Conservation (phyloP, 2,329 filamentous ascomycete genomes). For the Claviceps pazoutovae region DNA sequence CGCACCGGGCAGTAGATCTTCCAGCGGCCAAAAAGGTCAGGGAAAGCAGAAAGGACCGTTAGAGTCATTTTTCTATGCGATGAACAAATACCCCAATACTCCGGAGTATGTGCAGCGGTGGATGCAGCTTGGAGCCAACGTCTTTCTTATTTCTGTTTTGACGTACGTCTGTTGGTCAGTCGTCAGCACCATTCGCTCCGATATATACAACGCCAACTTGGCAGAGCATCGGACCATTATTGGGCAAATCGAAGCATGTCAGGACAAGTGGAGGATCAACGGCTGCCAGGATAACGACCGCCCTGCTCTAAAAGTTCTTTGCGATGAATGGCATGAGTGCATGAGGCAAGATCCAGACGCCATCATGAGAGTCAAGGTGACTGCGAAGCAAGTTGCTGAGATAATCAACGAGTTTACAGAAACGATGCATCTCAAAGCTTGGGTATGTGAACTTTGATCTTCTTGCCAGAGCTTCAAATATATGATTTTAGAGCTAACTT, state of each 20-base stretch:
- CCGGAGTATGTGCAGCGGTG: constrained; percentile 46
- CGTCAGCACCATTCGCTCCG: constrained; percentile 55
- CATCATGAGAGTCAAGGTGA: constrained; percentile 67
- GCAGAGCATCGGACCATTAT: constrained; percentile 55
- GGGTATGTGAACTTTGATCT: constrained; percentile 26
- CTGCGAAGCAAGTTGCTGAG: constrained; percentile 75
- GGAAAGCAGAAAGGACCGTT: constrained; percentile 14
- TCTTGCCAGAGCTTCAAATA: no score
- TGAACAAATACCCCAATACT: constrained; percentile 44
- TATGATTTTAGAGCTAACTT: neutral
- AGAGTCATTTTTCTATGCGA: constrained; percentile 34
- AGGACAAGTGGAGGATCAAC: constrained; percentile 61
- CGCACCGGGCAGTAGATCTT: constrained; percentile 10
- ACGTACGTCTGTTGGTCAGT: constrained; percentile 57
- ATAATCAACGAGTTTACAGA: constrained; percentile 93
- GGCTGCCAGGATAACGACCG: constrained; percentile 51
- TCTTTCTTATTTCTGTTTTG: constrained; percentile 39
- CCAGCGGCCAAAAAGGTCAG: constrained; percentile 13
- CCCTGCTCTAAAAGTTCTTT: constrained; percentile 60
- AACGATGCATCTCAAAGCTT: constrained; percentile 70
- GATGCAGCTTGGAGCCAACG: constrained; percentile 48
- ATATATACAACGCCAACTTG: constrained; percentile 60
- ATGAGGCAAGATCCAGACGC: constrained; percentile 72
- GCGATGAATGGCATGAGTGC: constrained; percentile 71
- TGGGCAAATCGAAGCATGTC: constrained; percentile 60